Conservation (phyloP, 2,329 filamentous ascomycete genomes). For the Fusarium sp. region DNA sequence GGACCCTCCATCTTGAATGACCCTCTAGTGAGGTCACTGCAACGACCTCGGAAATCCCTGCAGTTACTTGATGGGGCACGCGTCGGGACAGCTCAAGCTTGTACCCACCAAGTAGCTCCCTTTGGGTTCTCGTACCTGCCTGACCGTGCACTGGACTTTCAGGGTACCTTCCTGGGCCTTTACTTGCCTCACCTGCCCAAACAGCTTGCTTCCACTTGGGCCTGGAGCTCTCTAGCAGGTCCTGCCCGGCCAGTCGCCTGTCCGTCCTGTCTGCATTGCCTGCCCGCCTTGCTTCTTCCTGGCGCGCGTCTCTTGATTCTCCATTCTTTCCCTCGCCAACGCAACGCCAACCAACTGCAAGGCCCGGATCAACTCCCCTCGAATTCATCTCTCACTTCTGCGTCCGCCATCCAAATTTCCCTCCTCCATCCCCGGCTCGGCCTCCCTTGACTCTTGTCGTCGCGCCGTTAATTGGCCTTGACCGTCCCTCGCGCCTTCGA, state of each 20-base stretch:
- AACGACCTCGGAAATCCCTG: background rate
- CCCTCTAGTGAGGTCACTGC: slow-evolving; percentile 31
- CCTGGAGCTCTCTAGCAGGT: slow-evolving; percentile 30
- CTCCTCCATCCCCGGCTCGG: slow-evolving; percentile 28
- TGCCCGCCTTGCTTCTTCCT: slow-evolving; percentile 38
- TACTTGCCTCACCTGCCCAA: slow-evolving; percentile 19
- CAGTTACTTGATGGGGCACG: slow-evolving; percentile 2
- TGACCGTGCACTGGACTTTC: slow-evolving; percentile 16
- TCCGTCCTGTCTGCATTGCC: background rate
- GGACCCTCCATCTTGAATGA: slow-evolving; percentile 35
- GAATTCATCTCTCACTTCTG: slow-evolving; percentile 35
- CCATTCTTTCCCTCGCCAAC: slow-evolving; percentile 39
- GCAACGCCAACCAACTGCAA: slow-evolving; percentile 28
- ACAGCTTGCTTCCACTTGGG: slow-evolving; percentile 6
- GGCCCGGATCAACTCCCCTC: slow-evolving; percentile 34
- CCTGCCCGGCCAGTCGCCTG: slow-evolving; percentile 20
- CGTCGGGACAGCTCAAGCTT: background rate
- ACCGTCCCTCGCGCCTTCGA: slow-evolving; percentile 15
- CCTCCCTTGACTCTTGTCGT: slow-evolving; percentile 23
- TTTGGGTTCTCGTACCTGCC: slow-evolving; percentile 16
- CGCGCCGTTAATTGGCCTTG: slow-evolving; percentile 29
- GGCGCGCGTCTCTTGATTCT: slow-evolving; percentile 37
- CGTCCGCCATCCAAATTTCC: slow-evolving; percentile 26
- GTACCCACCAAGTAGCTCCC: slow-evolving; percentile 16
- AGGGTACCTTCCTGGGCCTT: slow-evolving; percentile 12